Percentiles rank a stretch among this genome's conserved stretches.
phyloP scores from a whole-genome alignment of 1,284 basidiomycete genomes.

The Puccinia polysora region DNA sequence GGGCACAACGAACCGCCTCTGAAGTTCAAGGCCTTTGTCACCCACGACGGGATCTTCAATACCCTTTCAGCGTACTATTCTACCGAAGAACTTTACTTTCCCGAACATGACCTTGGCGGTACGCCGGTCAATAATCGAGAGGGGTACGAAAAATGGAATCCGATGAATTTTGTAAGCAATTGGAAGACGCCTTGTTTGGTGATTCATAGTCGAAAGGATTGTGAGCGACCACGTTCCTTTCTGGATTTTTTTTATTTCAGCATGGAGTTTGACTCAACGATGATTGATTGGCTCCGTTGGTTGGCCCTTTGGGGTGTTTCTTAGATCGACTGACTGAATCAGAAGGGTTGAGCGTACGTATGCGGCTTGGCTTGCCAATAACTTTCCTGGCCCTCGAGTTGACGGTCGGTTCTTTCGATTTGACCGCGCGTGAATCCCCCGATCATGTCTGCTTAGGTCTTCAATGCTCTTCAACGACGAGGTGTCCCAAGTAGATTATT shows the following conservation, averaged over 20 bases:
- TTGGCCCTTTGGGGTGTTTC: no score
- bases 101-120: slow-evolving; percentile 48
- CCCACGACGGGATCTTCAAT: slow-evolving; percentile 49
- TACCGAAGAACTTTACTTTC: slow-evolving; percentile 50
- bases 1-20: slow-evolving; percentile 49
- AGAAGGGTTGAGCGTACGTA: slow-evolving; percentile 33
- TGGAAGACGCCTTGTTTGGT: slow-evolving; percentile 50
- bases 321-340: slow-evolving; percentile 40
- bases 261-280: background rate
- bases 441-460: no score
- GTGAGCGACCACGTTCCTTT: slow-evolving; percentile 45
- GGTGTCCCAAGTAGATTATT: slow-evolving; percentile 48
- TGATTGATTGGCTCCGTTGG: background rate
- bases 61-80: slow-evolving; percentile 44
- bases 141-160: slow-evolving; percentile 44
- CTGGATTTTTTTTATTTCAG: slow-evolving; percentile 34
- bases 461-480: slow-evolving; percentile 48
- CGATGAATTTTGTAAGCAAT: slow-evolving; percentile 43
- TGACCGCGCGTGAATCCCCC: no score
- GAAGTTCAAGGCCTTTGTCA: slow-evolving; percentile 49
- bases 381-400: background rate
- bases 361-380: background rate
- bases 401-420: no score
- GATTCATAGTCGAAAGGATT: slow-evolving; percentile 49
- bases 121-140: slow-evolving; percentile 44